Evolutionary conservation across 768 basidiomycete species (phyloP), one percentile per base, ranked within the genome.

Genomic region (Macrolepiota fuliginosa): DNA sequence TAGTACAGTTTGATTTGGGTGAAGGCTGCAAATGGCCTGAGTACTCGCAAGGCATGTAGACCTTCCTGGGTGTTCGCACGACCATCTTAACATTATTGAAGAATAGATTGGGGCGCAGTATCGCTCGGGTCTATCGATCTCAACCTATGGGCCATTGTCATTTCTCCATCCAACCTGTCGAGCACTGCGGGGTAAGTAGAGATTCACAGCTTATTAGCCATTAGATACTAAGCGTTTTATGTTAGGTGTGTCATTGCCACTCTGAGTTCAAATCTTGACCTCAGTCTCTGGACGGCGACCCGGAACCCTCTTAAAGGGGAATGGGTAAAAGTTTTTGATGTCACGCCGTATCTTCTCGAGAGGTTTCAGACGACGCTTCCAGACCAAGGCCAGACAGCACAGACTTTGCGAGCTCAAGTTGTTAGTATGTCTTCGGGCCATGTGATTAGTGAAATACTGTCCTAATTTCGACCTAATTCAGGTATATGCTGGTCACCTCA

Each of bases 91-190:
- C 27, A n/a, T 25, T 49, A 13, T 49, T 61, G 47, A 24, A 47
- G 50, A 52, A 39, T 67, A 91, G 90, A 83, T 52, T 92, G 89
- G 90, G 84, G 81, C 35, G 80, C 85, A 17, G 75, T 84, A 3
- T 83, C 84, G 4, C 77, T 91, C 40, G 91, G 92, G 4, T 90
- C 89, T 10, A 79, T 93, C n/a, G 91, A 92, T 64, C 72, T 85
- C 15, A 79, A 81, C 13, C 68, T 92, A 22, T 81, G 78, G 58
- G 77, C 81, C 11, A 77, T 87, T 35, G 72, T 85, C 6, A 81
- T 82, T 59, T 94, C 92, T n/a, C 91, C 92, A 0, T 88, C 83
- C 63, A 81, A 83, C 61, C 54, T 91, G 29, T 83, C 86, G 4
- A 72, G 76, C 9, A 77, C 82, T 62, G 85, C 84, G 65, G 82